Conservation (phyloP, 83 land plant genomes). For the Picea abies region DNA sequence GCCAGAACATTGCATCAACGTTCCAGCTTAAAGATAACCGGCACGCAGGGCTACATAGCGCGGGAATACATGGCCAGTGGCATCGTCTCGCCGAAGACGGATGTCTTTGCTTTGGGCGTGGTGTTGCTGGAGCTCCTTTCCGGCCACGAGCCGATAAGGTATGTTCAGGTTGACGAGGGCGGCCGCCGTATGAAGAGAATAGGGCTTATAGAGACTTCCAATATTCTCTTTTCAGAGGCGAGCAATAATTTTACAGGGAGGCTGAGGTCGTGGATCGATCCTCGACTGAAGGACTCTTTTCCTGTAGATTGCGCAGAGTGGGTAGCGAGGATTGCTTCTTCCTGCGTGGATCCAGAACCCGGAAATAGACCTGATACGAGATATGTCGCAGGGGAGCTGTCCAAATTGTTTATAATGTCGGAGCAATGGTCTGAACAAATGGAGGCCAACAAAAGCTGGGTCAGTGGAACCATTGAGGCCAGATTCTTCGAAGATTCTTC, state of each 20-base stretch:
- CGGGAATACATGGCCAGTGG: too few relatives aligned
- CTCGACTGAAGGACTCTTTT: too few relatives aligned
- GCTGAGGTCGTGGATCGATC: slow-evolving; percentile 36
- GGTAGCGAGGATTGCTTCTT: slow-evolving; percentile 60
- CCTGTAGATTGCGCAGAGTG: slow-evolving; percentile 7
- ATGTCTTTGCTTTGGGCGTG: too few relatives aligned
- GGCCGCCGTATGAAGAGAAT: slow-evolving; percentile 28
- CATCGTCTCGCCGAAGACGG: too few relatives aligned
- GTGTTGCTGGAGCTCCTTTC: too few relatives aligned
- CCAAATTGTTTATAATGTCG: slow-evolving; percentile 41
- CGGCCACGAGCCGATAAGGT: slow-evolving; percentile 45
- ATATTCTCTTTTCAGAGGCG: slow-evolving; percentile 17
- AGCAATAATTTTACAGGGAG: slow-evolving; percentile 18
- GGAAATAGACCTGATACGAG: slow-evolving; percentile 68
- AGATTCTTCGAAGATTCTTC: not conserved
- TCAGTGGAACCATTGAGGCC: not conserved
- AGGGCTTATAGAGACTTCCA: slow-evolving; percentile 51
- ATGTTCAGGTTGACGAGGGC: slow-evolving; percentile 18
- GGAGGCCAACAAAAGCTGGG: not conserved
- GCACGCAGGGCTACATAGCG: too few relatives aligned
- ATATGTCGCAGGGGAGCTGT: slow-evolving; percentile 39
- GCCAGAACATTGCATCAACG: not conserved
- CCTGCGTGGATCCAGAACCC: slow-evolving; percentile 66
- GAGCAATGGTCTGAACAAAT: slow-evolving; percentile 39
- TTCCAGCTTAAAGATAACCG: slow-evolving; percentile 22